Base-by-base conservation (phyloP, 176 grass and related monocot species). In the Thinopyrum elongatum region DNA sequence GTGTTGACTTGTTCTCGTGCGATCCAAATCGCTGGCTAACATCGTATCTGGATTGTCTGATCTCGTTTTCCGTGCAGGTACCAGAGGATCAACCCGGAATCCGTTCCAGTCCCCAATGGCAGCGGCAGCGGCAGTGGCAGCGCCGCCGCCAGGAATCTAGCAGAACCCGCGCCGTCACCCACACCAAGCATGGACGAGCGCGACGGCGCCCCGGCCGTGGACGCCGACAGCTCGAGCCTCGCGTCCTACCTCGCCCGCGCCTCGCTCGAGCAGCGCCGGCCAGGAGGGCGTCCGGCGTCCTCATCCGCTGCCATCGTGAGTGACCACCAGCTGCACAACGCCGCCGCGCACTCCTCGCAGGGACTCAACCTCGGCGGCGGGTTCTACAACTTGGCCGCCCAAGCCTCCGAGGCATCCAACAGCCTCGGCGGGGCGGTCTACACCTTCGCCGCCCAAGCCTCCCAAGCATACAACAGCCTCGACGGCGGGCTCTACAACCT, bases 1-100 rank as follows among this genome's bases (percentile, higher is more conserved):
- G 75, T 70, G 84, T 65, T 4, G 83, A 64, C 85, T 67, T 64
- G 7, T 80, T 80, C 80, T 83, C 72, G 16, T 46, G 63, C 72
- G 59, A 85, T 84, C 87, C 80, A 81, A 74, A 78, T 84, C 62
- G 19, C 11, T 84, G 3, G 27, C 49, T 87, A 14, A 81, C 35
- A 33, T 19, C 2, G 12, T 22, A 15, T 21, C 14, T 19, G 1
- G 23, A 57, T 87, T 81, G 72, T 38, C 46, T 80, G 58, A 4
- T 76, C 78, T 70, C 12, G 66, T 35, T 80, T 91, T 70, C 29
- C 26, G 27, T 49, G 68, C 88, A 97, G 95, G 88, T 94, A 55
- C 81, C 87, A 92, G 78, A 92, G 86, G 88, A 78, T 92, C 3
- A 91, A 64, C 53, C 75, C 90, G 10, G 95, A 97, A 67, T 72